Evolutionary conservation across 805 yeast species (phyloP), one percentile per base, ranked within the genome.

Genomic region (Scheffersomyces lignosus): DNA sequence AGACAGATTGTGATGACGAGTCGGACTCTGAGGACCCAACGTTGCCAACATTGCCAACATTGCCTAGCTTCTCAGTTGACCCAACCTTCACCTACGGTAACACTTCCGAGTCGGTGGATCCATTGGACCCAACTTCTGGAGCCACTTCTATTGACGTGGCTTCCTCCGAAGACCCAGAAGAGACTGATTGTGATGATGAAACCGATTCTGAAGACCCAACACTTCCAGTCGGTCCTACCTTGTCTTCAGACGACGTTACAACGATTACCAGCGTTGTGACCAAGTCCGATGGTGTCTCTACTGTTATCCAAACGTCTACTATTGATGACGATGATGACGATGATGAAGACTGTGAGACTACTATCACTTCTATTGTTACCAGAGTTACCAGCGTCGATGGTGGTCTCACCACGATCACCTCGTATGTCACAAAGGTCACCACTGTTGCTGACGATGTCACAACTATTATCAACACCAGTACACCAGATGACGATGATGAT

Each of bases 271-370:
- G 31, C 34, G 16, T 17, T 15, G 14, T 4, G 9, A 29, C 20
- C 14, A 13, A 30, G 5, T n/a, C 34, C 26, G 17, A n/a, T 14
- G 14, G 35, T 20, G 18, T 15, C 15, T 15, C 22, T 18, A 29
- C 33, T 18, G 24, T 18, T n/a, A 6, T 9, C n/a, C 13, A 8
- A 7, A 17, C 24, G 6, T 17, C 31, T 14, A 27, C 29, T 8
- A 10, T 31, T 29, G 8, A 13, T 13, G 33, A 28, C 8, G 27
- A 12, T 14, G 46, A 41, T 16, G 40, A 36, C 18, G 47, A 44
- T 16, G 49, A 41, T 8, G 40, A 31, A 5, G 43, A 40, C 26
- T 38, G 41, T 29, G 46, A 38, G 17, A 38, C 41, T 14, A 39
- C 37, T 5, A 31, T 35, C 9, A 30, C 28, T 15, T 20, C 33